Conservation (phyloP, 805 yeast genomes). For the Ogataea pini region DNA sequence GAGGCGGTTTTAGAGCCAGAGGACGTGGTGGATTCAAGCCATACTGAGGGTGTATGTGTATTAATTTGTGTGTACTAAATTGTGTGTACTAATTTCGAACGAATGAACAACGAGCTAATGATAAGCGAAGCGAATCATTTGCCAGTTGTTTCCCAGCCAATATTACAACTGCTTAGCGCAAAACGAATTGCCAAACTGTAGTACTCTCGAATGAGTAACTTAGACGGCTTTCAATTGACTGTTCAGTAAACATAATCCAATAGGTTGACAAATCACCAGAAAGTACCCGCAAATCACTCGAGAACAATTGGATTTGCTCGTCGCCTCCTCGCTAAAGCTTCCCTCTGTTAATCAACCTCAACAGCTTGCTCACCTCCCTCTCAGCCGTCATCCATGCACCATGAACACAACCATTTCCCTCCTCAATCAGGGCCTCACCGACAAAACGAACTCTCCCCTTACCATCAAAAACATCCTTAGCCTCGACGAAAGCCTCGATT, state of each 20-base stretch:
- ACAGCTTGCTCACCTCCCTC: constrained; percentile 44
- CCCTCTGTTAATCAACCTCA: constrained; percentile 23
- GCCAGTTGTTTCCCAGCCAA: too few relatives aligned
- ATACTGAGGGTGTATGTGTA: constrained; percentile 20
- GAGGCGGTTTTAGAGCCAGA: constrained; percentile 30
- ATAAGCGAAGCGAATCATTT: background rate
- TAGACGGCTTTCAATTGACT: too few relatives aligned
- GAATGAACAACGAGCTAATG: background rate
- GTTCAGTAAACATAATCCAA: too few relatives aligned
- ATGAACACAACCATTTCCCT: constrained; percentile 60
- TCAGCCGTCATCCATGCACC: constrained; percentile 56
- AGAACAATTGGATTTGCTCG: too few relatives aligned
- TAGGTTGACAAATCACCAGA: too few relatives aligned
- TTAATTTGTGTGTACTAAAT: background rate
- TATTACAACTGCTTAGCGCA: too few relatives aligned
- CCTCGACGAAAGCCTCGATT: constrained; percentile 40
- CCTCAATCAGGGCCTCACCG: constrained; percentile 54
- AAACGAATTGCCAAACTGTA: too few relatives aligned
- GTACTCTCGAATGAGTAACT: too few relatives aligned
- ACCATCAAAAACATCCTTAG: constrained; percentile 43
- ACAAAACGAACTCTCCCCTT: constrained; percentile 50
- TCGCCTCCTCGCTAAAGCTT: too few relatives aligned
- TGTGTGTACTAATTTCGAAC: background rate
- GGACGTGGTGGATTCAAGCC: constrained; percentile 38
- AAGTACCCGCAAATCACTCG: too few relatives aligned